Base-by-base conservation (phyloP, 2,329 filamentous ascomycete genomes). In the Lasiodiplodia citricola region DNA sequence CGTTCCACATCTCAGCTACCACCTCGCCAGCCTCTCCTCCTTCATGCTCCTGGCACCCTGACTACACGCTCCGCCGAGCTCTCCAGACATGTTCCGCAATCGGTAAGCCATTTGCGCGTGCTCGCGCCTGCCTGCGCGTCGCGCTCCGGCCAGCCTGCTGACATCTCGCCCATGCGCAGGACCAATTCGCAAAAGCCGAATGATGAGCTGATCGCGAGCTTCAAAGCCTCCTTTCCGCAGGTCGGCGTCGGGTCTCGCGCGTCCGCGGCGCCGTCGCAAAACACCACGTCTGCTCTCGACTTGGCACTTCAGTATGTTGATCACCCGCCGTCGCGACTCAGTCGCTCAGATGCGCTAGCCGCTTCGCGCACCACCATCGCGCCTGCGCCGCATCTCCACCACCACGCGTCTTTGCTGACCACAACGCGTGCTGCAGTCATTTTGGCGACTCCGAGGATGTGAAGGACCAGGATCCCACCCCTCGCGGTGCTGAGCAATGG, bases 121-220 rank as follows among this genome's bases (percentile, higher is more conserved):
- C 52, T 18, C n/a, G 37, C 31, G 28, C 41, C 47, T 60, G 38
- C 38, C 50, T 37, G 37, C 38, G 25, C 56, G 66, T 50, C 54
- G 65, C 52, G 57, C 38, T 47, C 56, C 56, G 50, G 50, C 57
- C 68, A 63, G 44, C 50, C 69, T 63, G 58, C 68, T 55, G 66
- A 52, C 60, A 47, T 25, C 44, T 63, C 23, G 13, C 31, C 55
- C 68, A 67, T 70, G 62, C 66, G 57, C 73, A 92, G 91, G 82
- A 92, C 88, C 76, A 93, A 88, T 80, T 90, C 92, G 68, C 92
- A 94, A 80, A 97, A 97, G 84, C 94, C 94, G 68, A 90, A 89
- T 79, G 92, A 94, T 77, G 92, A 94, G 75, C 87, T 97, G 77
- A 90, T 96, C 79, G 90, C 90, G 81, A 90, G 89, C 79, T 97